Conservation (phyloP, 1,139 yeast genomes). For the Lodderomyces pseudojiufengensis region DNA sequence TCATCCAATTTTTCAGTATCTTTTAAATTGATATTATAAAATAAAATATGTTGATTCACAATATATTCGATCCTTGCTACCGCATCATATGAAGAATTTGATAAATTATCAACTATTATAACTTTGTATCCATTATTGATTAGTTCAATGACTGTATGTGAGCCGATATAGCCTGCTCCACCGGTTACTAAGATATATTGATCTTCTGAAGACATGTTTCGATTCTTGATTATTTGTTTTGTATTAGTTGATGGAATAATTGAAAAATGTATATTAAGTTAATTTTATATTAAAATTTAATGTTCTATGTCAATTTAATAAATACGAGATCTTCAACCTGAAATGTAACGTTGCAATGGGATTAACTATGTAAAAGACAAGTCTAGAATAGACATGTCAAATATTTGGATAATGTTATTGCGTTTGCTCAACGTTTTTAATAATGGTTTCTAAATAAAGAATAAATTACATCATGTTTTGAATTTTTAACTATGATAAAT, state of each 20-base stretch:
- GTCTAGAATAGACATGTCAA: no score
- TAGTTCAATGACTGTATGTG: constrained; percentile 72
- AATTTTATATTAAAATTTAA: no score
- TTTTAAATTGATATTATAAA: constrained; percentile 57
- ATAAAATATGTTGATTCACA: constrained; percentile 48
- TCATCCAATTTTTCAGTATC: constrained; percentile 44
- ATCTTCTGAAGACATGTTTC: constrained; percentile 1
- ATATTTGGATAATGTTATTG: no score
- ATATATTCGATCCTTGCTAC: constrained; percentile 62
- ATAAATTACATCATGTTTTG: no score
- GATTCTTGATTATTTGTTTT: not conserved
- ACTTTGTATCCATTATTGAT: constrained; percentile 64
- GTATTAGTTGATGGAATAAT: no score
- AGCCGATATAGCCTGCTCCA: constrained; percentile 86
- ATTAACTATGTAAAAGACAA: constrained; percentile 5
- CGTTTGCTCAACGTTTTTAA: no score
- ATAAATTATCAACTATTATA: constrained; percentile 66
- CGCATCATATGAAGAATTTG: constrained; percentile 67
- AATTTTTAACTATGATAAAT: no score
- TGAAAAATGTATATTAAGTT: no score
- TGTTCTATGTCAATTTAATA: not conserved
- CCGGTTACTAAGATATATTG: constrained; percentile 70
- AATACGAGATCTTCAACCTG: not conserved
- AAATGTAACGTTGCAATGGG: constrained; percentile 8
- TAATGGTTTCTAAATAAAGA: no score